These are phyloP conservation scores for Coleophoma eucalyptorum DNA, from an alignment of 2,329 filamentous ascomycete species.

Conservation along the genomic window DNA sequence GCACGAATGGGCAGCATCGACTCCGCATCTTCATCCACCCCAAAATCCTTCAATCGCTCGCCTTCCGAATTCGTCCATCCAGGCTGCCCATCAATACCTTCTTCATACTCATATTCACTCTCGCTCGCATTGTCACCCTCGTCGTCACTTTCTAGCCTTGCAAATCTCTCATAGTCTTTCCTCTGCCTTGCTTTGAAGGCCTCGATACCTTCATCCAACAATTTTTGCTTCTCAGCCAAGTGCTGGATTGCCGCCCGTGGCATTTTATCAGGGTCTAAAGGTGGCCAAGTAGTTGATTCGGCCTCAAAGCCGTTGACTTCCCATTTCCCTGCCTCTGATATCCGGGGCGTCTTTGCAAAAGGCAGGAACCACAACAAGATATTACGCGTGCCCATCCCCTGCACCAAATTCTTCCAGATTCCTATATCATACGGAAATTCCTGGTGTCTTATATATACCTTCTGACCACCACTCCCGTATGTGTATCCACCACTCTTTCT, in stretches of 20 bases:
- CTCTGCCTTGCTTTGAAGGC: slow-evolving; percentile 47
- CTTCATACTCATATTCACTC: slow-evolving; percentile 26
- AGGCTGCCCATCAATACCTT: slow-evolving; percentile 42
- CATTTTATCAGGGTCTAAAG: slow-evolving; percentile 57
- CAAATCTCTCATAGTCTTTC: slow-evolving; percentile 39
- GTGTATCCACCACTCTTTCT: slow-evolving; percentile 33
- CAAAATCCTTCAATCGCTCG: slow-evolving; percentile 70
- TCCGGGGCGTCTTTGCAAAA: slow-evolving; percentile 47
- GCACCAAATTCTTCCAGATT: slow-evolving; percentile 67
- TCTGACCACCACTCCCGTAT: slow-evolving; percentile 40
- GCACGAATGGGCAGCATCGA: slow-evolving; percentile 23
- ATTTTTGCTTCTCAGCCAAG: slow-evolving; percentile 16
- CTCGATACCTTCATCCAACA: slow-evolving; percentile 33
- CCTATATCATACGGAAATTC: slow-evolving; percentile 83
- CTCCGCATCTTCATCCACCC: slow-evolving; percentile 74
- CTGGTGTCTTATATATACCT: slow-evolving; percentile 54
- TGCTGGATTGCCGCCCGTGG: slow-evolving; percentile 16
- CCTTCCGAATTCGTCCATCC: slow-evolving; percentile 75
- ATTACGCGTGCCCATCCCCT: slow-evolving; percentile 71
- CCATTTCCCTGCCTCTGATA: slow-evolving; percentile 45
- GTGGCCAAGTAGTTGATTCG: slow-evolving; percentile 56
- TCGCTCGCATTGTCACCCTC: slow-evolving; percentile 24
- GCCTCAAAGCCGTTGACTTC: slow-evolving; percentile 77
- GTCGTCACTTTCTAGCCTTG: slow-evolving; percentile 11
- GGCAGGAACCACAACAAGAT: slow-evolving; percentile 67